Evolutionary conservation across 2,329 filamentous ascomycete genomes (phyloP), one percentile per base, ranked within the genome.

Genomic region (Didymella pomorum): DNA sequence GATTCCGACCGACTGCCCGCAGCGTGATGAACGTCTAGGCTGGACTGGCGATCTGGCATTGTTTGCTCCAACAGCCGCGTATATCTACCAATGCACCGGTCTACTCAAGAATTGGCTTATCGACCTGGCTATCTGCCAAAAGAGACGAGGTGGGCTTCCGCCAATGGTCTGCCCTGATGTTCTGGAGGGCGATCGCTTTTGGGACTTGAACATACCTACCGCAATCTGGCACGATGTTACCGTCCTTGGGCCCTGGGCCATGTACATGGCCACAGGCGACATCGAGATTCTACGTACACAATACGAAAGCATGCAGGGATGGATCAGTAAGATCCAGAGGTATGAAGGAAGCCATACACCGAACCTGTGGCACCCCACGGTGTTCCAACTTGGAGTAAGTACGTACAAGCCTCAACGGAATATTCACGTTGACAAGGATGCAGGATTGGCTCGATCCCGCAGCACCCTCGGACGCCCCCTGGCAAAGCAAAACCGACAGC

Each of bases 31-130:
- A 67, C 76, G 83, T 0, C 70, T 86, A 3, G 81, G 81, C 26
- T 84, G 84, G 84, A 83, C 80, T 0, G 81, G 84, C 14, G 81
- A 85, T 59, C 72, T 79, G 5, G 80, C 80, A 26, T 75, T 80
- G 1, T 86, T 86, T 56, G 72, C 76, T 0, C 79, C 81, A 0
- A 81, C 83, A 0, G 81, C 82, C 0, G 81, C 77, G 1, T 42
- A 39, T 10, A 33, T 56, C 25, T 56, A 56, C 16, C 21, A 56
- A 11, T 41, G 53, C 12, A 14, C 31, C 1, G 26, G 41, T 3
- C 39, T 56, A 4, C 42, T 56, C 3, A 31, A 29, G 20, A 42
- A 51, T 16, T 56, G 53, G 53, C 26, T 23, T 11, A 14, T 16
- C 6, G 53, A 51, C 20, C n/a, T 50, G 11, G 53, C 23, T 1